These are phyloP conservation scores for Claviceps capensis DNA, from an alignment of 2,329 filamentous ascomycete genomes.

Conservation along the genomic window DNA sequence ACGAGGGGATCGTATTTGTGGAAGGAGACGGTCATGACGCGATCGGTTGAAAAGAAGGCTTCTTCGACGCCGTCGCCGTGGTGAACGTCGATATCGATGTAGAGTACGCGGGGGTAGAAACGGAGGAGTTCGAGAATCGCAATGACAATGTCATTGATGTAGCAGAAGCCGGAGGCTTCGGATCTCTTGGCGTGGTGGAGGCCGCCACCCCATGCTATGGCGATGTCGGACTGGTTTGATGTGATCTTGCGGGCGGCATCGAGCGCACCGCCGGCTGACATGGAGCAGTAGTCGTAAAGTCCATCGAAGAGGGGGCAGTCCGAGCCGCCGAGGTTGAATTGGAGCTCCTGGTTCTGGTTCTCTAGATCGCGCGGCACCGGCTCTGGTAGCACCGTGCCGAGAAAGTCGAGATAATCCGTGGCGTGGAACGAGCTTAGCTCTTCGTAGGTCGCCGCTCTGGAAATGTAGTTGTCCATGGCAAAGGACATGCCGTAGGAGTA, in stretches of 20 bases:
- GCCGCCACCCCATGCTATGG: constrained; percentile 94
- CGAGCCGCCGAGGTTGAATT: constrained; percentile 77
- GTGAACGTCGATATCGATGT: constrained; percentile 90
- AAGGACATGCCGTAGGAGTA: constrained; percentile 91
- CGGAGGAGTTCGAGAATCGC: constrained; percentile 80
- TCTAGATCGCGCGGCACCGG: constrained; percentile 52
- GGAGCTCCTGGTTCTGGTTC: constrained; percentile 46
- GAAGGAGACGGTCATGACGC: constrained; percentile 86
- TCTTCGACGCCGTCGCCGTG: constrained; percentile 86
- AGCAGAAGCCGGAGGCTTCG: constrained; percentile 92
- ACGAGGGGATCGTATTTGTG: constrained; percentile 80
- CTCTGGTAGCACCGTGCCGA: constrained; percentile 57
- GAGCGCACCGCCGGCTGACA: constrained; percentile 81
- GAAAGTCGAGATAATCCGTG: constrained; percentile 79
- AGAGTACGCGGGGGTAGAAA: constrained; percentile 71
- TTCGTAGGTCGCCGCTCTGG: constrained; percentile 72
- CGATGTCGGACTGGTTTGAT: constrained; percentile 80
- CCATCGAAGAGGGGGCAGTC: constrained; percentile 97
- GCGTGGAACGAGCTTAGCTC: constrained; percentile 82
- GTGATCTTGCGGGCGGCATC: constrained; percentile 84
- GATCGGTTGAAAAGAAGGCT: constrained; percentile 78
- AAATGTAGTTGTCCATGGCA: constrained; percentile 88
- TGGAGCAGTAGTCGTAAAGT: constrained; percentile 85
- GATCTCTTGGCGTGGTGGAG: constrained; percentile 92
- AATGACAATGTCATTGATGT: constrained; percentile 96